Evolutionary conservation across 2,329 filamentous ascomycete genomes (phyloP).

Genomic region (Macroventuria anomochaeta): DNA sequence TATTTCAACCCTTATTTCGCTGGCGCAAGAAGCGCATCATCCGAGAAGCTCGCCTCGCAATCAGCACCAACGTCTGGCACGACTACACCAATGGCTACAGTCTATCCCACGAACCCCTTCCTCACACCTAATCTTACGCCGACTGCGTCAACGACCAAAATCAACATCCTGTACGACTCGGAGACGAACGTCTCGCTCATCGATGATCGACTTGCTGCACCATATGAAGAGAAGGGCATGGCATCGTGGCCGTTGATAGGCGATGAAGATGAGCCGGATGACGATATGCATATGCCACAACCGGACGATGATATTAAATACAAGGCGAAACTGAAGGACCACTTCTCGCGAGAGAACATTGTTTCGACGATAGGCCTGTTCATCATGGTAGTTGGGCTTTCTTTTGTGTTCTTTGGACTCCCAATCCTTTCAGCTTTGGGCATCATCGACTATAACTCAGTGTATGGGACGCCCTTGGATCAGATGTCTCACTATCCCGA

Average conservation of each 20-base stretch:
- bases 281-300: conserved; percentile 61
- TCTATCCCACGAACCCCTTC: conserved; percentile 32
- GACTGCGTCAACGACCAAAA: conserved; percentile 35
- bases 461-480: conserved; percentile 50
- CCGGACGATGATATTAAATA: conserved; percentile 57
- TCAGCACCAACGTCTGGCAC: conserved; percentile 16
- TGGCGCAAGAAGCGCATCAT: conserved; percentile 30
- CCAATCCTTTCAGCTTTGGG: conserved; percentile 58
- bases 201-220: conserved; percentile 57
- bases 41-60: conserved; percentile 18
- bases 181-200: conserved; percentile 50
- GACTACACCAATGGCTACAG: conserved; percentile 23
- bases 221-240: conserved; percentile 51
- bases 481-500: conserved; percentile 45
- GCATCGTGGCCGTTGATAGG: conserved; percentile 55
- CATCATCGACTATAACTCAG: conserved; percentile 48
- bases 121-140: conserved; percentile 42
- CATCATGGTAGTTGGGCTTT: conserved; percentile 56
- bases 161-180: conserved; percentile 29
- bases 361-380: conserved; percentile 52
- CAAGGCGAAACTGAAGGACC: conserved; percentile 54
- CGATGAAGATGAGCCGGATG: conserved; percentile 60
- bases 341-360: conserved; percentile 54
- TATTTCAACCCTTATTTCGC: conserved; percentile 45
- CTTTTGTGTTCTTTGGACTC: conserved; percentile 59